Conservation (phyloP, 805 yeast genomes). For the Zygoascus tannicola region DNA sequence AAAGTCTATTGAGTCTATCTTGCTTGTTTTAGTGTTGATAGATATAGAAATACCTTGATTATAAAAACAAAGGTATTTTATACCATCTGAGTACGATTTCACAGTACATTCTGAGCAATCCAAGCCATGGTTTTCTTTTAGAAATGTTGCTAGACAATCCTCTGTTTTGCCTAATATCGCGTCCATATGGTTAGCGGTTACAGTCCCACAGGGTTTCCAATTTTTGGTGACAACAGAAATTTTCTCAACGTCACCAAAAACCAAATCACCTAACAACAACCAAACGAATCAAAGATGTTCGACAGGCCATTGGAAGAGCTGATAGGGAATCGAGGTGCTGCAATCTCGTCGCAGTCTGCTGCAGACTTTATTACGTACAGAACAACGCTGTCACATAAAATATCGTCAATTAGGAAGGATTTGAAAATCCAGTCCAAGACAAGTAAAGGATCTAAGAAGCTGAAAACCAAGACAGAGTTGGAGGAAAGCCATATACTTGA, state of each 20-base stretch:
- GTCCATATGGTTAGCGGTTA: too few species aligned
- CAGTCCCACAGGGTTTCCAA: too few species aligned
- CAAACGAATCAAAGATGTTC: conserved; percentile 22
- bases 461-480: conserved; percentile 35
- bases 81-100: conserved; percentile 11
- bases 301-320: conserved; percentile 38
- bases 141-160: too few species aligned
- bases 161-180: too few species aligned
- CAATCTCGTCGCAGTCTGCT: conserved; percentile 48
- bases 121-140: neutral
- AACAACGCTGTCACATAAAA: conserved; percentile 46
- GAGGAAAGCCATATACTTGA: conserved; percentile 39
- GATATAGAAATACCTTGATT: conserved; percentile 16
- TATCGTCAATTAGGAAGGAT: conserved; percentile 57
- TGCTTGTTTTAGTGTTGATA: conserved; percentile 1
- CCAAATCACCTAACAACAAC: neutral
- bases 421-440: conserved; percentile 56
- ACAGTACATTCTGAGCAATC: neutral
- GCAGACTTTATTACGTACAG: conserved; percentile 66
- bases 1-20: conserved; percentile 31
- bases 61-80: conserved; percentile 16
- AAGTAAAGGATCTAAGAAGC: conserved; percentile 44
- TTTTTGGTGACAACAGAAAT: too few species aligned
- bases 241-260: too few species aligned
- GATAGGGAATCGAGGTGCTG: conserved; percentile 44